phyloP scores from a whole-genome alignment of 495 filamentous ascomycete genomes.

The Polyplosphaeria fusca region DNA sequence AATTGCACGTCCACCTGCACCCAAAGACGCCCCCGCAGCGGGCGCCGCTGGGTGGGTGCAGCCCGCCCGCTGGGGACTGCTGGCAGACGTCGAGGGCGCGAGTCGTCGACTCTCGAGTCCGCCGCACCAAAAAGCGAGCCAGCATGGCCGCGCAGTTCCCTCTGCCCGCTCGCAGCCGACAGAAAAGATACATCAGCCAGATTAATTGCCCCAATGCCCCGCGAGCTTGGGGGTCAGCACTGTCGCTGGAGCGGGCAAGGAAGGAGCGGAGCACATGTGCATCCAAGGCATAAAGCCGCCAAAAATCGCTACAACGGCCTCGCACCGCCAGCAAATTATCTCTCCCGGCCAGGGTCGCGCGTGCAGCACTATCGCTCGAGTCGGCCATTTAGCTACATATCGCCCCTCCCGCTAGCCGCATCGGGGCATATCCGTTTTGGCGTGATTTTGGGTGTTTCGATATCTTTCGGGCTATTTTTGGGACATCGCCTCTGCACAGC shows the following conservation, averaged over 20 bases:
- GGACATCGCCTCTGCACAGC: background rate
- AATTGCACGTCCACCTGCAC: background rate
- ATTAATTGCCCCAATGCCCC: conserved; percentile 11
- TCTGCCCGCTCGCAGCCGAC: background rate
- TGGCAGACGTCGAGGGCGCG: background rate
- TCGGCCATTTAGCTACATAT: background rate
- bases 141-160: too few species aligned
- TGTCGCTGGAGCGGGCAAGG: background rate
- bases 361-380: background rate
- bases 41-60: background rate
- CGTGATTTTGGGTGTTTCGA: background rate
- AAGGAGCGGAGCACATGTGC: background rate
- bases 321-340: conserved; percentile 14
- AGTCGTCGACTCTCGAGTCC: background rate
- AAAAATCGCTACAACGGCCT: background rate
- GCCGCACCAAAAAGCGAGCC: too few species aligned
- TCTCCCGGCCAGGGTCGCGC: too few species aligned
- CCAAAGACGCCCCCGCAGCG: background rate
- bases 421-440: conserved; percentile 5
- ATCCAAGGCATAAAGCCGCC: conserved; percentile 10
- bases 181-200: background rate
- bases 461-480: conserved; percentile 17
- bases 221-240: background rate
- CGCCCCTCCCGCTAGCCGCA: background rate
- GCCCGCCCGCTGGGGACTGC: background rate